phyloP scores from a whole-genome alignment of 805 yeast species.

The Wickerhamiella musiphila region DNA sequence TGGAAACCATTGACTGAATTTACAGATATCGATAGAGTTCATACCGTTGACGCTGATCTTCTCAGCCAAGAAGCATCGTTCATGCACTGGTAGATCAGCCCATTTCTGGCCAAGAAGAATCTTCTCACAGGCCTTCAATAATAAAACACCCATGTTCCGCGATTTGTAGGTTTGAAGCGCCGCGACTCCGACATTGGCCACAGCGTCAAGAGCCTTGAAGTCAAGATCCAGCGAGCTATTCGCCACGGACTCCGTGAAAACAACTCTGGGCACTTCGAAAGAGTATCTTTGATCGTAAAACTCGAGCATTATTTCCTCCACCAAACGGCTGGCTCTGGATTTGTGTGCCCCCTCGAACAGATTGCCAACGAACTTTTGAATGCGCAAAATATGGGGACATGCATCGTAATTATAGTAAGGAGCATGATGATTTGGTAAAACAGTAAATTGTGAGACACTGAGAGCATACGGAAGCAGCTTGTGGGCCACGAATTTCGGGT shows the following conservation, averaged over 20 bases:
- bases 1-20: no score
- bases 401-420: constrained; percentile 5
- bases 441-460: constrained; percentile 44
- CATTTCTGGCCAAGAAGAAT: neutral
- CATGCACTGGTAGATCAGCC: constrained; percentile 1
- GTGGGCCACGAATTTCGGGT: constrained; percentile 26
- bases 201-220: constrained; percentile 7
- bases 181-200: constrained; percentile 8
- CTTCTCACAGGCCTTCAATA: neutral
- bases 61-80: no score
- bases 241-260: constrained; percentile 7
- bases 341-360: no score
- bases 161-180: constrained; percentile 9
- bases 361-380: constrained; percentile 28
- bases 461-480: constrained; percentile 41
- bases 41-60: constrained; percentile 3
- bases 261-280: constrained; percentile 35
- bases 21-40: neutral
- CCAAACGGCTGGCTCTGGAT: constrained; percentile 22
- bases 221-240: constrained; percentile 2
- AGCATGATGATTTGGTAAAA: no score
- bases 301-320: constrained; percentile 26
- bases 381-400: neutral
- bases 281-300: constrained; percentile 32
- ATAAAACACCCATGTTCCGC: constrained; percentile 10